Evolutionary conservation across 2,329 filamentous ascomycete genomes (phyloP), one percentile per base, ranked within the genome.

Genomic region (Leptographium procerum): DNA sequence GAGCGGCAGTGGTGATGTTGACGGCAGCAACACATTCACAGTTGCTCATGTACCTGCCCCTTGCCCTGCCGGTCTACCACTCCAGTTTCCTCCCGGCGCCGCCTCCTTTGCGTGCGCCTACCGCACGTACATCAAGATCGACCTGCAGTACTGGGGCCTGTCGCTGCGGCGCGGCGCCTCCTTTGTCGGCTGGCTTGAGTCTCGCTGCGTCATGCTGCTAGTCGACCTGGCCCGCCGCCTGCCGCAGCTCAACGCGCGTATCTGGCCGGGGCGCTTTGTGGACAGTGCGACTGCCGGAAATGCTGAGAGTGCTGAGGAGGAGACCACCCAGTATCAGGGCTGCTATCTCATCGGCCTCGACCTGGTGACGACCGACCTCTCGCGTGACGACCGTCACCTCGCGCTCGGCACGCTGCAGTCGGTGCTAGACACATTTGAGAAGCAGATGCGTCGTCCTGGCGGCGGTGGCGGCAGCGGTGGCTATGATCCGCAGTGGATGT

Each of bases 91-190:
- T 0, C 55, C 59, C 11, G 74, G 72, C 13, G 69, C 72, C 6
- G 56, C 61, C 1, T 73, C 77, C 3, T 87, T 87, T 62, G 65
- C 86, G 7, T 63, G 63, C 1, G 65, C 70, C 0, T 81, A 80
- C 66, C 76, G 72, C 57, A 78, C 71, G 56, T 88, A 83, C 64
- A 69, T 84, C 59, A 81, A 79, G 64, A 76, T 88, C 56, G 79
- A 85, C 59, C 74, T 82, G 1, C 81, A 84, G 52, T 87, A 84
- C 68, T 88, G 85, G 85, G 83, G 83, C 1, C 69, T 77, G 8
- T 82, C 81, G 2, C 69, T 76, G 1, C 70, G 75, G 1, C 81
- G 77, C 57, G 80, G 82, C 1, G 78, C 77, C 24, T 71, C 73
- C 14, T 76, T 85, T 53, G 70, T 86, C 0, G 81, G 81, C 13